These are phyloP conservation scores for Aspergillus affinis DNA, from an alignment of 495 filamentous ascomycete genomes.

Conservation along the genomic window DNA sequence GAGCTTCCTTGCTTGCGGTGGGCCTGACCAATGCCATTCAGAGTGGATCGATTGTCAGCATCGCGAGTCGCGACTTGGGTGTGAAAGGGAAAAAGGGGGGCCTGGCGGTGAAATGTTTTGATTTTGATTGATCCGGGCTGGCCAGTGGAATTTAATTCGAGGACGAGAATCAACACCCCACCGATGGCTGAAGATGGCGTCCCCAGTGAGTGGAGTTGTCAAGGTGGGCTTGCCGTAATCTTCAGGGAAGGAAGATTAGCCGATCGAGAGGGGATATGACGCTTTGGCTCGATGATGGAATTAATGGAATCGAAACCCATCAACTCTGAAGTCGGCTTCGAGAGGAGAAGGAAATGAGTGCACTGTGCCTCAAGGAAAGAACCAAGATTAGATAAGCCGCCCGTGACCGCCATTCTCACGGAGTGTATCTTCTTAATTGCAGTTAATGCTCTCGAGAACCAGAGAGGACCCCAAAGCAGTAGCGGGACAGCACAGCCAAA, in stretches of 20 bases:
- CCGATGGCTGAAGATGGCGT: background rate
- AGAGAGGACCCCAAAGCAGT: no score
- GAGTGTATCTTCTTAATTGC: no score
- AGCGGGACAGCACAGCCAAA: no score
- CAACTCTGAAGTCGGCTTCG: background rate
- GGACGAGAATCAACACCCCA: background rate
- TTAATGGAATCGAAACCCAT: no score
- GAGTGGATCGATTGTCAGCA: conserved; percentile 15
- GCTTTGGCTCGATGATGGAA: no score
- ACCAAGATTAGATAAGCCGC: background rate
- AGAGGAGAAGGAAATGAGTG: background rate
- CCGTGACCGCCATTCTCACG: background rate
- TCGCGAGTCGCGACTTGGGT: no score
- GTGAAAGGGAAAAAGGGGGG: background rate
- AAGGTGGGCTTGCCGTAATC: background rate
- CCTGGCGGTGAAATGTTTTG: conserved; percentile 6
- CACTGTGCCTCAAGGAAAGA: background rate
- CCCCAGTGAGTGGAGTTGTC: background rate
- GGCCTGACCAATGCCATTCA: conserved; percentile 11
- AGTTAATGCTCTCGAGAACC: no score
- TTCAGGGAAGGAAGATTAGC: conserved; percentile 2
- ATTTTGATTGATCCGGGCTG: background rate
- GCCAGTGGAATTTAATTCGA: background rate
- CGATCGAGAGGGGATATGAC: background rate
- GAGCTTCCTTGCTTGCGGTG: conserved; percentile 15